Base-by-base conservation (phyloP, 768 basidiomycete genomes). In the Amanita jacksonii region DNA sequence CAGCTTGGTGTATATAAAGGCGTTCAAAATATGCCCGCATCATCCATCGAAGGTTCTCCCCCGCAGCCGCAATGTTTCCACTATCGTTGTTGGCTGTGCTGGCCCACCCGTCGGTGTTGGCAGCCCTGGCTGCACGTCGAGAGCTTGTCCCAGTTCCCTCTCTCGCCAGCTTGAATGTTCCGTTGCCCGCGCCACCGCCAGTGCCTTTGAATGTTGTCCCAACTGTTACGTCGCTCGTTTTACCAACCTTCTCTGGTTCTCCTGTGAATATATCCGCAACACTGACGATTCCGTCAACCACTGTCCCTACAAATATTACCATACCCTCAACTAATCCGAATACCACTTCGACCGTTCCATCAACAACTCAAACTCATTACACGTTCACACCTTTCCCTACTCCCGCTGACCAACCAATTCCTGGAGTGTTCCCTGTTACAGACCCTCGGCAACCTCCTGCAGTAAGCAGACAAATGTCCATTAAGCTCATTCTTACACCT, bases 331-430 rank as follows among this genome's bases (percentile, higher is more conserved):
- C 38, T 13, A 8, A 32, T 8, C 23, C 41, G 30, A 25, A 31
- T 7, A 25, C 12, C 13, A 34, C 43, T 27, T 6, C 33, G 2
- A 2, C 33, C 22, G 9, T 10, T 22, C 8, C 23, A 1, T 8
- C 34, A 8, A 19, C 35, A 3, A 32, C 20, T n/a, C 22, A 22
- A 10, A 28, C 44, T 1, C 36, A 28, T 28, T 66, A 67, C 42
- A 50, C 69, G 1, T 82, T 84, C 66, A 60, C 69, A 9, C 71
- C 79, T 3, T 81, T 73, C 65, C 79, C 82, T 1, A 66, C 73
- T 10, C 79, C 83, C 12, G 71, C 75, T 0, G 70, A 76, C 43
- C 51, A 62, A 0, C 69, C 83, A 5, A 60, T 76, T 39, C 66
- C 74, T 0, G 70, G 70, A 6, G 58, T 74, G 4, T 83, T 73